Evolutionary conservation across 2,329 filamentous ascomycete species (phyloP).

Genomic region (Pseudogymnoascus sp.): DNA sequence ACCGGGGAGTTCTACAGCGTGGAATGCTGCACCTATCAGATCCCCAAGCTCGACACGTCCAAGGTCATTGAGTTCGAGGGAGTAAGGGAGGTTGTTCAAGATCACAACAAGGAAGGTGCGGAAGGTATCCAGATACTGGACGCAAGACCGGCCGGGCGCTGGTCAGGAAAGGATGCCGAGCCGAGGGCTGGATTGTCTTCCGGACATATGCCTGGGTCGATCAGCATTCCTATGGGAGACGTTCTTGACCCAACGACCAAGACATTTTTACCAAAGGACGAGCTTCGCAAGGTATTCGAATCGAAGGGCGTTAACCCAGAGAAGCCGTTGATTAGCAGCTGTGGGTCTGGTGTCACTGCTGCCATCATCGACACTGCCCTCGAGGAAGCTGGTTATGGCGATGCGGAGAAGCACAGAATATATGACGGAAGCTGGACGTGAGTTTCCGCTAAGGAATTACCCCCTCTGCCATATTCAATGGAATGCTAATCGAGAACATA

Average conservation of each 20-base stretch:
- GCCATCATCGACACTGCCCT: constrained; percentile 84
- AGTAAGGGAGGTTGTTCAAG: constrained; percentile 65
- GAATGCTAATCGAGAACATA: constrained; percentile 24
- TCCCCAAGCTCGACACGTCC: constrained; percentile 46
- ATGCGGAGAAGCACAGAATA: constrained; percentile 58
- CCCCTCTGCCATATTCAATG: background rate
- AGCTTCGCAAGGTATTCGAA: constrained; percentile 69
- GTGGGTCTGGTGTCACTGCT: constrained; percentile 90
- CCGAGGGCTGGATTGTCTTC: constrained; percentile 78
- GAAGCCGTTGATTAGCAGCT: constrained; percentile 78
- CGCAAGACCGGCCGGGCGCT: constrained; percentile 71
- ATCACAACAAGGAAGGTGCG: constrained; percentile 72
- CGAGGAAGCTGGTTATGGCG: constrained; percentile 65
- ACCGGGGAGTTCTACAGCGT: constrained; percentile 64
- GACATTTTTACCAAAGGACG: constrained; percentile 61
- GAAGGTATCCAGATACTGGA: constrained; percentile 85
- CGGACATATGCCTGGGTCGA: constrained; percentile 84
- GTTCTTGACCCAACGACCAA: constrained; percentile 79
- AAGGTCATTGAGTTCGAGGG: constrained; percentile 77
- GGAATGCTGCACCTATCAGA: constrained; percentile 56
- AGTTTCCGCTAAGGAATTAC: constrained; percentile 34
- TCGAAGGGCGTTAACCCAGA: constrained; percentile 69
- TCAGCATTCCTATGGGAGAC: constrained; percentile 70
- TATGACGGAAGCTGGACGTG: constrained; percentile 99
- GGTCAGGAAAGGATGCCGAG: constrained; percentile 75